Evolutionary conservation across 331 rosid genomes (phyloP), one percentile per base, ranked within the genome.

Genomic region (Pyrus hybrid): DNA sequence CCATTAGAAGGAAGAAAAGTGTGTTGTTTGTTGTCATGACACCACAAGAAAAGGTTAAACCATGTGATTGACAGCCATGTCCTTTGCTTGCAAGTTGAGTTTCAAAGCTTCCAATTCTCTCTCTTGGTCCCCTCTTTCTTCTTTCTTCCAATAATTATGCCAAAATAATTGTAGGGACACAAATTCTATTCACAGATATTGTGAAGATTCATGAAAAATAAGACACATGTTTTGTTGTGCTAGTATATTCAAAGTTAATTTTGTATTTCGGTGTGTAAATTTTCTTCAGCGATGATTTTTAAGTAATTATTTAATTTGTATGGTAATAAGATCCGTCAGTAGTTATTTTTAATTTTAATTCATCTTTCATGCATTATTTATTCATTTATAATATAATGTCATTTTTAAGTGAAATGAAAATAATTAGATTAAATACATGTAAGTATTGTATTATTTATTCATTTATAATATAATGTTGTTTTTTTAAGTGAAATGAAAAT

Each of bases 11-110:
- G 56, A 49, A 17, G 56, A 49, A 17, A 49, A 16, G 56, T 49
- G n/a, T 2, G 56, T 17, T 61, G 60, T 73, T 73, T 73, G 26
- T 62, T 43, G 69, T 73, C 70, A 18, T 25, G 60, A 32, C 33
- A 43, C 70, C 60, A 62, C 43, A 20, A 41, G 28, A 17, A 23
- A n/a, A 23, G 45, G 61, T 13, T 77, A 13, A 84, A 85, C 80
- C 89, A 86, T 83, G 91, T 79, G 93, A 86, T 77, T 80, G 88
- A 82, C 91, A 85, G 71, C 87, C 65, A 56, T 77, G 83, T 80
- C 86, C 73, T 78, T 81, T 60, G 54, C 60, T 76, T 77, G 18
- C 76, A 75, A 77, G 23, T 79, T 64, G 60, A 54, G 57, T 32
- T 8, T 63, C 23, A 67, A 33, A 28, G 53, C 62, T 58, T 32